Evolutionary conservation across 257 asterid genomes (phyloP), one percentile per base, ranked within the genome.

Genomic region (Salvia rosmarinus): DNA sequence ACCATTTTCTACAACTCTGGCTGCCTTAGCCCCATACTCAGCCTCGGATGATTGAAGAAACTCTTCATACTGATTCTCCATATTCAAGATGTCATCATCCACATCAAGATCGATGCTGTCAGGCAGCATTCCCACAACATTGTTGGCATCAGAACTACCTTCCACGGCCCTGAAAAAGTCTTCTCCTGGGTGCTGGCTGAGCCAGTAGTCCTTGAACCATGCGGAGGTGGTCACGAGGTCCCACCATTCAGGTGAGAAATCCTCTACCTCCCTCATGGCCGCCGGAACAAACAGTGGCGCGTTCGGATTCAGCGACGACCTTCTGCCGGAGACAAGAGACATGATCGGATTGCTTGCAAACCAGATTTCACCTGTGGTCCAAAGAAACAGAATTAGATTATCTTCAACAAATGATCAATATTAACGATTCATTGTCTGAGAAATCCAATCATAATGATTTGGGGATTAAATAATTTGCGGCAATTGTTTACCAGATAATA

Each of bases 221-320:
- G 90, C 82, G 19, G 94, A 85, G 28, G 94, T 93, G 9, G 86
- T 87, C 72, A 90, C 94, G 64, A 93, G 84, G 65, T 84, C 78
- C 96, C 97, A 93, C 98, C 98, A 93, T 64, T 90, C 95, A 0
- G 94, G 96, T 9, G 98, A 93, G 83, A 89, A 93, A 52, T 93
- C 98, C 85, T 89, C 98, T 75, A 93, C 98, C 68, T 84, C 91
- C 73, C 91, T 87, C 85, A 93, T 78, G 1, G 83, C 86, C 5
- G 96, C 88, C 20, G 98, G 98, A 56, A 93, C 78, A 46, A 81
- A 93, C 74, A 84, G 77, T 0, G 95, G 96, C 0, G 98, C 98
- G 67, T 93, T 85, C 1, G 98, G 98, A 78, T 90, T 93, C 77
- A 90, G 83, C 11, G 85, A 62, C 9, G 96, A 92, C 77, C 95